Evolutionary conservation across 306 rosid genomes (phyloP), one percentile per base, ranked within the genome.

Genomic region (Cucurbita moschata): DNA sequence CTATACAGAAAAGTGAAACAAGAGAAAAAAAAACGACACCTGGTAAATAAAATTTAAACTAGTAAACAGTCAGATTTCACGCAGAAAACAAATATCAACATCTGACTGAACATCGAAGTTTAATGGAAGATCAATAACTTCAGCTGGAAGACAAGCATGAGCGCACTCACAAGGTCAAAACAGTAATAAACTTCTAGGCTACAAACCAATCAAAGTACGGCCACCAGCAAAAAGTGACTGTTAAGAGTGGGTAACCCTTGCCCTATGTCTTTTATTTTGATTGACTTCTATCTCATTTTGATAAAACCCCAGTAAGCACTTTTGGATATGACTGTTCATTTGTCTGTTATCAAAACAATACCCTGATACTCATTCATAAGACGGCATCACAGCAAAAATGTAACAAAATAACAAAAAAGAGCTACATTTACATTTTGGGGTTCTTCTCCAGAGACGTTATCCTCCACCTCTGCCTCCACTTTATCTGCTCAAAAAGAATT

Each of bases 401-500:
- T 35, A n/a, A 68, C 72, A 23, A 14, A 1, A 19, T 14, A 56
- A 5, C 7, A 61, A 54, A 43, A 75, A 39, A 53, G 1, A 37
- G 55, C 77, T 66, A 77, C 83, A 62, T 79, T 65, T 43, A 42
- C 42, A 18, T 43, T 71, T 55, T 10, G 38, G 44, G 71, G 51
- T 53, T 52, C 66, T 43, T 72, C 78, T 6, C 72, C 82, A 30
- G 23, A 13, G 44, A 49, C 85, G 62, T 74, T 68, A 37, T 59
- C 75, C 42, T 71, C 72, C 64, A 42, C 60, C 60, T 50, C 81
- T 3, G 50, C 50, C 38, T 70, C 67, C 46, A 8, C 26, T 19
- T 54, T 38, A 59, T 84, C 87, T 84, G 83, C 71, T 62, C 12
- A 75, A 66, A 3, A 72, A 73, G 23, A 63, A 61, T 42, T 15